Evolutionary conservation across 768 basidiomycete species (phyloP).

Genomic region (Boletales sp.): DNA sequence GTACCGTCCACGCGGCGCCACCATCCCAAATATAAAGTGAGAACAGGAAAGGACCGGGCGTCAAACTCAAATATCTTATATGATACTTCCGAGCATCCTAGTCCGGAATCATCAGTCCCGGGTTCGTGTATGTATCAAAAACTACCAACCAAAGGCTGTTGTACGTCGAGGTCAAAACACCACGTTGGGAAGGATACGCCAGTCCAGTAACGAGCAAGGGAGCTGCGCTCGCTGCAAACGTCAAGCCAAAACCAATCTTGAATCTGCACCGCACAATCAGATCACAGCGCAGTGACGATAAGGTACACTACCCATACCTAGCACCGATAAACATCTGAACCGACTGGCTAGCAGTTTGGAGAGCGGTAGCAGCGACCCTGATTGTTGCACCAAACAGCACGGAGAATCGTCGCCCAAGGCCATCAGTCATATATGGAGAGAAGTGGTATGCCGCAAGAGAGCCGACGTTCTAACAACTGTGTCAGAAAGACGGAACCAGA

Average conservation of each 20-base stretch:
- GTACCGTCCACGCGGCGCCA: slow-evolving; percentile 62
- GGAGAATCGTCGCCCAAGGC: slow-evolving; percentile 25
- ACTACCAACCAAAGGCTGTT: slow-evolving; percentile 40
- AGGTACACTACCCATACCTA: slow-evolving; percentile 23
- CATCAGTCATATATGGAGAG: no score
- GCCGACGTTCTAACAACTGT: slow-evolving; percentile 34
- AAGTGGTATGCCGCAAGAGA: slow-evolving; percentile 29
- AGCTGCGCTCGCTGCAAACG: slow-evolving; percentile 41
- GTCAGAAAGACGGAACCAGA: not conserved
- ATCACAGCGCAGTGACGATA: not conserved
- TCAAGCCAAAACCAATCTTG: slow-evolving; percentile 41
- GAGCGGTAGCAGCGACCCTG: slow-evolving; percentile 36
- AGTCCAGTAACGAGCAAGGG: slow-evolving; percentile 50
- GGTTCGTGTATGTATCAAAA: slow-evolving; percentile 2
- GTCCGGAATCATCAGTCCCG: not conserved
- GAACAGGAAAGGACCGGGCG: no score
- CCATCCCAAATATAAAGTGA: no score
- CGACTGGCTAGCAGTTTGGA: slow-evolving; percentile 37
- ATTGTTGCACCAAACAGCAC: slow-evolving; percentile 35
- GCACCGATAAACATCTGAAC: slow-evolving; percentile 44
- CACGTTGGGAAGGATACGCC: slow-evolving; percentile 48
- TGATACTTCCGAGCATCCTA: slow-evolving; percentile 34
- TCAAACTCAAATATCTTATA: slow-evolving; percentile 16
- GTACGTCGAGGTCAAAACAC: slow-evolving; percentile 39
- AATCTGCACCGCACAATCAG: slow-evolving; percentile 15